Conservation (phyloP, 1,284 basidiomycete species). For the Neolentinus lepideus region DNA sequence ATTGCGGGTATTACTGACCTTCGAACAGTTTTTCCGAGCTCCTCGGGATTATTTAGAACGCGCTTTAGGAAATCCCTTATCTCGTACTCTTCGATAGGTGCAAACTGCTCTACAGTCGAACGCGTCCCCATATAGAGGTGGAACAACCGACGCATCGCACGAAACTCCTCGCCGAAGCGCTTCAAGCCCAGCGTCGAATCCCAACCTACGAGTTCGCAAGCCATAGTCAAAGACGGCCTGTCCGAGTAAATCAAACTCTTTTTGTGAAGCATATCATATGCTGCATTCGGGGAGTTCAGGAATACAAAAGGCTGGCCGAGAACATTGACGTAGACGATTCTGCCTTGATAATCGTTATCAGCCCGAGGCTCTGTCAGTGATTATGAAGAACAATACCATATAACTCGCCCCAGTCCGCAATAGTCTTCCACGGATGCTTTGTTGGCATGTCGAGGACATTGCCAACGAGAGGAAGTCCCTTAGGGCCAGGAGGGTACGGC, state of each 20-base stretch:
- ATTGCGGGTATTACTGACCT: background rate
- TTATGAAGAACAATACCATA: conserved; percentile 8
- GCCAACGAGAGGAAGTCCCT: conserved; percentile 18
- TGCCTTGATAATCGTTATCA: conserved; percentile 9
- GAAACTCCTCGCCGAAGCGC: conserved; percentile 16
- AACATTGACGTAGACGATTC: conserved; percentile 18
- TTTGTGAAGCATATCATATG: conserved; percentile 19
- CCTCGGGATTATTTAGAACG: conserved; percentile 12
- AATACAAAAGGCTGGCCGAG: conserved; percentile 19
- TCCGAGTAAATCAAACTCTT: conserved; percentile 19
- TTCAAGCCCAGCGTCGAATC: conserved; percentile 12
- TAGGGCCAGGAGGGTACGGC: conserved; percentile 20
- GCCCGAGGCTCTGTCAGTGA: background rate
- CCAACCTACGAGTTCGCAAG: conserved; percentile 18
- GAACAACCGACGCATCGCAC: conserved; percentile 15
- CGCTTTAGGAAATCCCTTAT: conserved; percentile 14
- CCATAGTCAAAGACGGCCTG: conserved; percentile 18
- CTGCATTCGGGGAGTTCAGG: conserved; percentile 17
- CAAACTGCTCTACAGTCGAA: conserved; percentile 17
- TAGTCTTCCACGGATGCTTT: conserved; percentile 16
- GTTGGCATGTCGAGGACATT: conserved; percentile 21
- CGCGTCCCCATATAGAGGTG: conserved; percentile 19
- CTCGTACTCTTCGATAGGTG: conserved; percentile 17
- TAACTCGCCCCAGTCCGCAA: conserved; percentile 11
- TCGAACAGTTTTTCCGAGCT: background rate